Evolutionary conservation across 768 basidiomycete species (phyloP).

Genomic region (Leucocoprinus leucothites): DNA sequence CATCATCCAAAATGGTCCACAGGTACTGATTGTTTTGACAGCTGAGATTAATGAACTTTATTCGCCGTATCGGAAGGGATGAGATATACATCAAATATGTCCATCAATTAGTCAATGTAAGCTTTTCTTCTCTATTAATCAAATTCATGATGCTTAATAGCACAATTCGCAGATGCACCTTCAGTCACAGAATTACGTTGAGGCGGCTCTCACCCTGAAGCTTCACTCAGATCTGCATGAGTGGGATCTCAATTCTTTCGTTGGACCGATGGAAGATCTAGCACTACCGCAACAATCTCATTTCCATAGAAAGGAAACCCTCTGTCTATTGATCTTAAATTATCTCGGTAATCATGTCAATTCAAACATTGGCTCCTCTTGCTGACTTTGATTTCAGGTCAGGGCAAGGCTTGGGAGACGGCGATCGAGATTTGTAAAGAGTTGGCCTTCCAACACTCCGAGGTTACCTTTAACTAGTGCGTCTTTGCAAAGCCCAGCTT

Average conservation of each 20-base stretch:
- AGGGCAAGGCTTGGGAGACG: slow-evolving; percentile 97
- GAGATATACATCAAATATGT: slow-evolving; percentile 97
- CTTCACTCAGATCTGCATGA: slow-evolving; percentile 91
- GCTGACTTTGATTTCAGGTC: slow-evolving; percentile 46
- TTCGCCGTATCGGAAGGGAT: slow-evolving; percentile 84
- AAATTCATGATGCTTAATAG: slow-evolving; percentile 16
- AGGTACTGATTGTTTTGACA: slow-evolving; percentile 26
- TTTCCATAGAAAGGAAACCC: slow-evolving; percentile 91
- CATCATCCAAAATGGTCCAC: background rate
- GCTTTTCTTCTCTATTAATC: slow-evolving; percentile 20
- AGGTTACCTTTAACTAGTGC: slow-evolving; percentile 89
- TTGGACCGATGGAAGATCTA: slow-evolving; percentile 86
- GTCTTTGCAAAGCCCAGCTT: slow-evolving; percentile 22
- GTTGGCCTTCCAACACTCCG: slow-evolving; percentile 81
- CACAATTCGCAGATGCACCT: slow-evolving; percentile 65
- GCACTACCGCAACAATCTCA: slow-evolving; percentile 89
- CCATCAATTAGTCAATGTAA: slow-evolving; percentile 87
- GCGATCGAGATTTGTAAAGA: slow-evolving; percentile 94
- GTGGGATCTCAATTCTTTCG: slow-evolving; percentile 82
- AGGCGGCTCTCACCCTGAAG: slow-evolving; percentile 91
- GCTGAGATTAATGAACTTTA: slow-evolving; percentile 92
- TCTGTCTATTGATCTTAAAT: slow-evolving; percentile 90
- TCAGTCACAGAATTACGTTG: slow-evolving; percentile 86
- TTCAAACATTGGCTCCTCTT: background rate
- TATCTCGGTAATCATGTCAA: slow-evolving; percentile 64